Evolutionary conservation across 1,284 basidiomycete genomes (phyloP).

Genomic region (Puccinia brachypodii): DNA sequence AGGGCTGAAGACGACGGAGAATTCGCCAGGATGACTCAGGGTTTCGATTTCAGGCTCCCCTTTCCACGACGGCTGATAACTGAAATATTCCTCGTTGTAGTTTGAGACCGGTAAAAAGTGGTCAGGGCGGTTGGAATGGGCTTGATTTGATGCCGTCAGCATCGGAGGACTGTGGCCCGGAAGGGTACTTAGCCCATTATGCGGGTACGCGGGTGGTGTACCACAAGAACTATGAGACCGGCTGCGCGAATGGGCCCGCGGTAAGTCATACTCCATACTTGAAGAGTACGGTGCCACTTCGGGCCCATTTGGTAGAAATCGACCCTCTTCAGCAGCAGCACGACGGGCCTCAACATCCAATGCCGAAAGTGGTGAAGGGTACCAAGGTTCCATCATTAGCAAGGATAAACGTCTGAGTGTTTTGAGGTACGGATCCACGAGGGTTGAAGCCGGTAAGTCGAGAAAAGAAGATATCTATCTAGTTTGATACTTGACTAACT

Average conservation of each 20-base stretch:
- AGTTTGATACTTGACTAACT: neutral
- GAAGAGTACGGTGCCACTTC: slow-evolving; percentile 1
- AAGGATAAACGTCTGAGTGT: neutral
- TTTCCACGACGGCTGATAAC: slow-evolving; percentile 9
- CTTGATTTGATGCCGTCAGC: neutral
- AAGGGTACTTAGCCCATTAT: neutral
- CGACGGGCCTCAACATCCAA: slow-evolving; percentile 20
- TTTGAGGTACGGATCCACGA: neutral
- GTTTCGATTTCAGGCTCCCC: neutral
- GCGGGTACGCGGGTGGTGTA: slow-evolving; percentile 21
- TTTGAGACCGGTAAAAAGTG: slow-evolving; percentile 6
- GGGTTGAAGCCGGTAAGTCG: neutral
- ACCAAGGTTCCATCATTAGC: slow-evolving; percentile 42
- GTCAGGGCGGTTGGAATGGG: neutral
- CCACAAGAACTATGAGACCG: slow-evolving; percentile 14
- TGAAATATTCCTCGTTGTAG: slow-evolving; percentile 6
- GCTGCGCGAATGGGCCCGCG: slow-evolving; percentile 11
- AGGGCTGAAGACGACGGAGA: neutral
- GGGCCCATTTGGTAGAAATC: neutral
- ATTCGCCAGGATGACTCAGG: neutral
- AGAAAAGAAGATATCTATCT: neutral
- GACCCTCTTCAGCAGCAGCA: slow-evolving; percentile 14
- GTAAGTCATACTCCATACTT: slow-evolving; percentile 27
- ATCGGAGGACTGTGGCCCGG: neutral
- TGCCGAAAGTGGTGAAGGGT: slow-evolving; percentile 16